These are phyloP conservation scores for Seiridium cupressi DNA, from an alignment of 2,329 filamentous ascomycete genomes.

Conservation along the genomic window DNA sequence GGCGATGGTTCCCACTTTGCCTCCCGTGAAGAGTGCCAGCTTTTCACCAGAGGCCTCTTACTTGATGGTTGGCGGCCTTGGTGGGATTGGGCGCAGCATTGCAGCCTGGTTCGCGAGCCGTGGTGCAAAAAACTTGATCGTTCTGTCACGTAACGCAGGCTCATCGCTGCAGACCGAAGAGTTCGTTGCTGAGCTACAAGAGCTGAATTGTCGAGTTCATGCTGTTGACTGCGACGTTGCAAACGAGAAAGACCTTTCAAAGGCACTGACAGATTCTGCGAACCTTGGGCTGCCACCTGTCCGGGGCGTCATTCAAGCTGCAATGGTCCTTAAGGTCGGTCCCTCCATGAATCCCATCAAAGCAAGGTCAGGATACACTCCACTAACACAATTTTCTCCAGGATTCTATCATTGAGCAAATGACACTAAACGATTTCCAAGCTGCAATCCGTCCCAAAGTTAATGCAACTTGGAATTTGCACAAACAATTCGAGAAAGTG, in stretches of 20 bases:
- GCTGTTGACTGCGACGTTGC: background rate
- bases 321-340: constrained; percentile 12
- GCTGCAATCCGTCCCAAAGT: constrained; percentile 11
- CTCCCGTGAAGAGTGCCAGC: background rate
- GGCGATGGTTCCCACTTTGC: background rate
- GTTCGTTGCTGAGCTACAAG: background rate
- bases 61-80: constrained; percentile 33
- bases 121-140: constrained; percentile 30
- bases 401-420: constrained; percentile 15
- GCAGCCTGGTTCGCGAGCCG: constrained; percentile 29
- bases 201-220: background rate
- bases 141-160: constrained; percentile 8
- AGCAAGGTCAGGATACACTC: background rate
- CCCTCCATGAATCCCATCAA: too few relatives aligned
- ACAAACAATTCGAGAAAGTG: constrained; percentile 7
- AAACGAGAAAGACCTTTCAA: background rate
- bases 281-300: constrained; percentile 8
- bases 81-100: constrained; percentile 32
- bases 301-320: constrained; percentile 12
- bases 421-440: constrained; percentile 11
- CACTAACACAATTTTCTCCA: background rate
- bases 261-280: background rate
- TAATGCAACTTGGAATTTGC: constrained; percentile 18
- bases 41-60: constrained; percentile 22
- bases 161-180: background rate